These are phyloP conservation scores for Didymella keratinophila DNA, from an alignment of 2,329 filamentous ascomycete genomes.

Conservation along the genomic window DNA sequence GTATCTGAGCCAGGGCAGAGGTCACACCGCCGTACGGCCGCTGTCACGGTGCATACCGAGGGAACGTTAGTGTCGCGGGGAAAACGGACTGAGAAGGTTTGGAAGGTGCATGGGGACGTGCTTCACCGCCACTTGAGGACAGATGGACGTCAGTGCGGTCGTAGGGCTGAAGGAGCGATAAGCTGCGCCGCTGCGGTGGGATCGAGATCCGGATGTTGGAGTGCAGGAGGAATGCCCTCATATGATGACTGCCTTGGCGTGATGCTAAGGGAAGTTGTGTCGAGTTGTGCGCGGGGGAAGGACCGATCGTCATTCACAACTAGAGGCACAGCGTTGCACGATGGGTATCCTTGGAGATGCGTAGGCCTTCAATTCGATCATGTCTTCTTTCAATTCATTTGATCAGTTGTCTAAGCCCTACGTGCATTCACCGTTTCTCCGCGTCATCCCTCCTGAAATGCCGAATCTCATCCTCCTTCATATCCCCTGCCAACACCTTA, in stretches of 20 bases:
- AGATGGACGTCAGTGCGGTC: neutral
- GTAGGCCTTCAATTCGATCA: neutral
- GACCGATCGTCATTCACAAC: neutral
- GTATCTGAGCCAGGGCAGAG: neutral
- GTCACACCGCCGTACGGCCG: conserved; percentile 2
- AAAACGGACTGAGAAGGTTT: conserved; percentile 1
- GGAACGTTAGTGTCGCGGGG: conserved; percentile 7
- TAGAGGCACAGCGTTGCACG: neutral
- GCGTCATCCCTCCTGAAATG: conserved; percentile 17
- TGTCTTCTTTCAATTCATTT: neutral
- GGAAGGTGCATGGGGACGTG: neutral
- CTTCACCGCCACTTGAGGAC: conserved; percentile 6
- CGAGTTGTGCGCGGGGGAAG: neutral
- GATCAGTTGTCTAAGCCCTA: neutral
- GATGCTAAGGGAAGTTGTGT: neutral
- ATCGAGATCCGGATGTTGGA: neutral
- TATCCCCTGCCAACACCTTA: conserved; percentile 24
- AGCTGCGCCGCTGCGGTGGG: neutral
- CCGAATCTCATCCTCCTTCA: conserved; percentile 25
- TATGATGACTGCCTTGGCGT: neutral
- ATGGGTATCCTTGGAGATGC: neutral
- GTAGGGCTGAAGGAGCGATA: conserved; percentile 1
- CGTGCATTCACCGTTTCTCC: neutral
- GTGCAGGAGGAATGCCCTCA: neutral
- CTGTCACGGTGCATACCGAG: neutral